Conservation (phyloP, 2,329 filamentous ascomycete species). For the Lasiodiplodia sp. region DNA sequence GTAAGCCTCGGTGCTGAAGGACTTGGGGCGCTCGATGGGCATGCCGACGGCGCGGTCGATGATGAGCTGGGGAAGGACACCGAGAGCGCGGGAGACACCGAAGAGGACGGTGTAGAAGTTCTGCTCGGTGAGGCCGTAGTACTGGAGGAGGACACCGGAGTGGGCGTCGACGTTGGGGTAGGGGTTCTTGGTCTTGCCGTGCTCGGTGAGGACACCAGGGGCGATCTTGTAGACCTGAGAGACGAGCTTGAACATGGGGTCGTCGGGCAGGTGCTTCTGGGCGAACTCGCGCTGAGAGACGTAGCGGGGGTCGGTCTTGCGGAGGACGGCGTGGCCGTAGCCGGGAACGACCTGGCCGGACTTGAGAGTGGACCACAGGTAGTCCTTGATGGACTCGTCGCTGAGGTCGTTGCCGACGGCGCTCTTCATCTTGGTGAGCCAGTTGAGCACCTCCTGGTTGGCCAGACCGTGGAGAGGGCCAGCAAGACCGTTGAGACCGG, state of each 20-base stretch:
- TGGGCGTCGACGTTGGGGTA: slow-evolving; percentile 99
- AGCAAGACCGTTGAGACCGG: slow-evolving; percentile 96
- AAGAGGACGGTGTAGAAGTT: slow-evolving; percentile 99
- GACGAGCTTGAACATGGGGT: slow-evolving; percentile 99
- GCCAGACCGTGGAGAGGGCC: slow-evolving; percentile 98
- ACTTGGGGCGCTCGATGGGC: slow-evolving; percentile 98
- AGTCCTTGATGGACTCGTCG: slow-evolving; percentile 96
- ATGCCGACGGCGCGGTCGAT: slow-evolving; percentile 97
- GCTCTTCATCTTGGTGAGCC: slow-evolving; percentile 99
- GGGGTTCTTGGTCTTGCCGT: slow-evolving; percentile 99
- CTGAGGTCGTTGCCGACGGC: slow-evolving; percentile 90
- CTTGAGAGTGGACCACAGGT: slow-evolving; percentile 98
- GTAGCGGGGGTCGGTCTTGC: slow-evolving; percentile 99
- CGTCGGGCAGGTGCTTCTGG: slow-evolving; percentile 89
- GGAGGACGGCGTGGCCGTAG: slow-evolving; percentile 98
- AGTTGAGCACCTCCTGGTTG: slow-evolving; percentile 99
- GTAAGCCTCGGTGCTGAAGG: slow-evolving; percentile 97
- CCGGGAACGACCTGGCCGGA: slow-evolving; percentile 94
- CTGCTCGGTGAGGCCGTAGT: slow-evolving; percentile 98
- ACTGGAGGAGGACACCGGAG: slow-evolving; percentile 98
- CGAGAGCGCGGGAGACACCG: slow-evolving; percentile 96
- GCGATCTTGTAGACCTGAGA: slow-evolving; percentile 99
- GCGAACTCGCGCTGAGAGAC: slow-evolving; percentile 98
- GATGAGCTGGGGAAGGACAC: slow-evolving; percentile 99
- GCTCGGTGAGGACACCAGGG: slow-evolving; percentile 95